Base-by-base conservation (phyloP, 495 filamentous ascomycete genomes). In the Astrothelium subdiscretum region DNA sequence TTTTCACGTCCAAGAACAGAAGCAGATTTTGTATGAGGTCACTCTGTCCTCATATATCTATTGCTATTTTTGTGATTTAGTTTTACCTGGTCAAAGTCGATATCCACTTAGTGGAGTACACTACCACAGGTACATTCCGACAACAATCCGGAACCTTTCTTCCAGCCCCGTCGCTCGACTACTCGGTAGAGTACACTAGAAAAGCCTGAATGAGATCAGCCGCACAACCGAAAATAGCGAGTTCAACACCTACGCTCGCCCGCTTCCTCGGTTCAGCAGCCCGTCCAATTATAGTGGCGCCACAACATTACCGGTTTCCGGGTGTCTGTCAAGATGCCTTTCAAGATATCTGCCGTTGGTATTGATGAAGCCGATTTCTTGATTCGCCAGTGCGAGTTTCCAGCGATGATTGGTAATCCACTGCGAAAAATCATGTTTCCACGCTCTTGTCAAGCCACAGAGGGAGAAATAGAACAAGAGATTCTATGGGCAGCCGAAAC, bases 31-130 rank as follows among this genome's bases (percentile, higher is more conserved):
- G 5, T 59, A 59, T 59, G 18, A 59, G 57, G 57, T 59, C 27
- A 59, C 57, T 59, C 31, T 59, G 27, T 59, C n/a, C 57, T 31
- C 27, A 59, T 26, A 2, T 59, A 59, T 59, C 57, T 59, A 59
- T 38, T 15, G 35, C 35, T 6, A 38, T 38, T n/a, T n/a, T n/a
- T n/a, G n/a, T n/a, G n/a, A n/a, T n/a, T n/a, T n/a, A n/a, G n/a
- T n/a, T n/a, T n/a, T n/a, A n/a, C n/a, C n/a, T n/a, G n/a, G n/a
- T n/a, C n/a, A n/a, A n/a, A n/a, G n/a, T n/a, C n/a, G n/a, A n/a
- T n/a, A n/a, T n/a, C n/a, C n/a, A n/a, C n/a, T n/a, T n/a, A n/a
- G n/a, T n/a, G n/a, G n/a, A n/a, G n/a, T n/a, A n/a, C n/a, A n/a
- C n/a, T n/a, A n/a, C n/a, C n/a, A n/a, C n/a, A n/a, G n/a, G n/a